Evolutionary conservation across 768 basidiomycete species (phyloP), one percentile per base, ranked within the genome.

Genomic region (Dioszegia aurantiaca): DNA sequence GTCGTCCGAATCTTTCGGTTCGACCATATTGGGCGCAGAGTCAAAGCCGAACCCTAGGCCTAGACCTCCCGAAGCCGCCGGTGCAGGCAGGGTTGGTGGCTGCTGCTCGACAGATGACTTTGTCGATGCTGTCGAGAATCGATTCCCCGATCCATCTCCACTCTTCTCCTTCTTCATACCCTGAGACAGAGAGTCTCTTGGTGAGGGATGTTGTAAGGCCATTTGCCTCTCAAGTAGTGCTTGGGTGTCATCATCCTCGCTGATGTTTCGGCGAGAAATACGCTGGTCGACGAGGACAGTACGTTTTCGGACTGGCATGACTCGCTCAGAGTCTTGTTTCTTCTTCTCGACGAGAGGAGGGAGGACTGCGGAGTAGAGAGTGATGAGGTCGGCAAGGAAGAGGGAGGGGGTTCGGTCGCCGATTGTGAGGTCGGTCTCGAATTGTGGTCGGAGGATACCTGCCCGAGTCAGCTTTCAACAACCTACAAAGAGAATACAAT

Each of bases 201-300:
- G 21, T 14, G 23, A 24, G 9, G 58, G 80, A 63, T 85, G 83
- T 69, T 90, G 86, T 42, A 62, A 28, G 2, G 67, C 62, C 42
- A 65, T 58, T 43, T 75, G 77, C 33, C 84, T 85, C 14, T 84
- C 85, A 17, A 90, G 81, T 14, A 89, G 79, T 59, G 89, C 86
- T 60, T 84, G 81, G 2, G 84, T 79, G 61, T 90, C 87, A 3
- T 82, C 82, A 24, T 85, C 87, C 2, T 83, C 81, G 2, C 87
- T 86, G 54, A 94, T 84, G 56, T 82, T 82, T 64, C 84, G 84
- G 61, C 91, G 82, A 64, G 86, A 90, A 75, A 90, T 81, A 45
- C 91, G 86, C 85, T 92, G 87, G 74, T 95, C 92, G 44, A 93
- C 79, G 0, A 86, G 86, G 0, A 87, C 87, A 2, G 92, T 94